Evolutionary conservation across 192 early-diverging fungal species (phyloP).

Genomic region (Powellomyces hirtus): DNA sequence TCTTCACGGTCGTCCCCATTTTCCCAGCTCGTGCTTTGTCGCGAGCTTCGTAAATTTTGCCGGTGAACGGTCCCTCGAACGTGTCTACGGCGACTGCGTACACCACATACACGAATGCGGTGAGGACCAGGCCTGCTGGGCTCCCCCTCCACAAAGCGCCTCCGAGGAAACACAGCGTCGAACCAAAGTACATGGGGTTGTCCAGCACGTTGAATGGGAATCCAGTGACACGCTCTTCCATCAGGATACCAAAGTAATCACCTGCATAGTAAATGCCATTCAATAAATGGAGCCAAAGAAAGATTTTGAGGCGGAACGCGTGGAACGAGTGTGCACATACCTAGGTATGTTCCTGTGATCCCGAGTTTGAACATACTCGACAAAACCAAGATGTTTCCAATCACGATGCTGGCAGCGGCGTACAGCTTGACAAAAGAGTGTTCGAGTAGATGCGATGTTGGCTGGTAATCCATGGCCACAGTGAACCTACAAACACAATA

Average conservation of each 20-base stretch:
- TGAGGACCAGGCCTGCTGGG: conserved; percentile 71
- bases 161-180: conserved; percentile 80
- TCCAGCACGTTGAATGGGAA: conserved; percentile 91
- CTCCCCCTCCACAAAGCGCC: conserved; percentile 75
- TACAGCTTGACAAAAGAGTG: conserved; percentile 41
- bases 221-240: conserved; percentile 74
- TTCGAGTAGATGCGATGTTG: conserved; percentile 50
- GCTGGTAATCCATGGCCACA: conserved; percentile 67
- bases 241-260: conserved; percentile 91
- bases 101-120: conserved; percentile 68
- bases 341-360: conserved; percentile 86
- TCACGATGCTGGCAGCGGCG: conserved; percentile 40
- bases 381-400: conserved; percentile 75
- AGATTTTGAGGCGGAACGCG: no score
- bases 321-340: no score
- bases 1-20: neutral
- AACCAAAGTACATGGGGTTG: conserved; percentile 95
- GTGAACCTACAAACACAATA: no score
- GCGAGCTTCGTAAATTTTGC: conserved; percentile 71
- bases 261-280: conserved; percentile 43
- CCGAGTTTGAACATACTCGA: conserved; percentile 84
- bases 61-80: conserved; percentile 82
- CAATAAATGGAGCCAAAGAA: no score
- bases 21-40: conserved; percentile 28
- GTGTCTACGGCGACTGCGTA: conserved; percentile 73